Evolutionary conservation across 805 yeast species (phyloP).

Genomic region (Priceomyces haplophilus): DNA sequence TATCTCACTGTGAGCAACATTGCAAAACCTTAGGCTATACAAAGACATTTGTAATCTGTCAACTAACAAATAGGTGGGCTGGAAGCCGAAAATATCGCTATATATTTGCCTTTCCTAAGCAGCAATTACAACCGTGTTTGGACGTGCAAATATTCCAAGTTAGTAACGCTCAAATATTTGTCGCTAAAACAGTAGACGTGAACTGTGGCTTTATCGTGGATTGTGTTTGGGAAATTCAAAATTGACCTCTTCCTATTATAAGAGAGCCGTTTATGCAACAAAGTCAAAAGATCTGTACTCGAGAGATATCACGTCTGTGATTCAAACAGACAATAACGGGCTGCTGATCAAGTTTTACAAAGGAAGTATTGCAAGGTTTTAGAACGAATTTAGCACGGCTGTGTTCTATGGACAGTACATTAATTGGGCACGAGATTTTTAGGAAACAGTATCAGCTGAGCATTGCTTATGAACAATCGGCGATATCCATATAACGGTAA

Average conservation of each 20-base stretch:
- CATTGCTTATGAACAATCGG: background rate
- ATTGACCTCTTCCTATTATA: background rate
- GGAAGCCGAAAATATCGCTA: no score
- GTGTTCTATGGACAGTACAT: background rate
- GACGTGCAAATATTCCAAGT: no score
- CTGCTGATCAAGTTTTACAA: no score
- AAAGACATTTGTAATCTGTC: no score
- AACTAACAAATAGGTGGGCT: no score
- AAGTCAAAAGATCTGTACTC: background rate
- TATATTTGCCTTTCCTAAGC: no score
- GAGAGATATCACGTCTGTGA: background rate
- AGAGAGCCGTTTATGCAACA: background rate
- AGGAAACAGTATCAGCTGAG: background rate
- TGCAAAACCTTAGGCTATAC: no score
- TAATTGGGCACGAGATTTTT: background rate
- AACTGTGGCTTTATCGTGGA: conserved; percentile 2
- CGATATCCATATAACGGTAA: background rate
- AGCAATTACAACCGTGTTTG: no score
- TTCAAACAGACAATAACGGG: background rate
- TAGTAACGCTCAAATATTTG: background rate
- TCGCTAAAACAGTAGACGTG: background rate
- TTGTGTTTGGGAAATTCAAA: background rate
- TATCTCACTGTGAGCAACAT: no score
- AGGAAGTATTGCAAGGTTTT: no score
- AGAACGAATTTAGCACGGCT: no score